phyloP scores from a whole-genome alignment of 768 basidiomycete species.

The Crassisporium funariophilum region DNA sequence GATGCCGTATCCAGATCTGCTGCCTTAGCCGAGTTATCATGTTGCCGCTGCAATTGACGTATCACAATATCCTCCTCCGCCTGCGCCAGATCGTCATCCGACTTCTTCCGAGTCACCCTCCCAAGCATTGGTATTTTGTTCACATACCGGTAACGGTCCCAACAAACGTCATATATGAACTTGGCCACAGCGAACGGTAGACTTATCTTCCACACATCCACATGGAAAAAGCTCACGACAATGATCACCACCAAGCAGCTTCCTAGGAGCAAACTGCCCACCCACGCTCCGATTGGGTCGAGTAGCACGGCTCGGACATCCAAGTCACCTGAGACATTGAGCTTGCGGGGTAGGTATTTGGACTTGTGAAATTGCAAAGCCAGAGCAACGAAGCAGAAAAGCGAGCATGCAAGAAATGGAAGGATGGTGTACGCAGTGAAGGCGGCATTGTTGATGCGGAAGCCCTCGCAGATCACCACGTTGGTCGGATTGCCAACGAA shows the following conservation, averaged over 20 bases:
- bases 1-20: too few relatives aligned
- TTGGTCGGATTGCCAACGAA: slow-evolving; percentile 90
- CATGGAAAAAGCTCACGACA: slow-evolving; percentile 70
- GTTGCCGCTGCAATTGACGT: slow-evolving; percentile 18
- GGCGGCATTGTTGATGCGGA: slow-evolving; percentile 71
- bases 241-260: slow-evolving; percentile 72
- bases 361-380: slow-evolving; percentile 57
- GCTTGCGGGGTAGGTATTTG: slow-evolving; percentile 53
- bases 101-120: slow-evolving; percentile 7
- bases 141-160: slow-evolving; percentile 54
- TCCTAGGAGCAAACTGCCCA: slow-evolving; percentile 69
- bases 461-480: slow-evolving; percentile 84
- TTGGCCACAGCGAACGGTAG: slow-evolving; percentile 79
- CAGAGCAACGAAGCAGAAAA: slow-evolving; percentile 62
- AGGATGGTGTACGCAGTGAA: slow-evolving; percentile 85
- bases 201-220: slow-evolving; percentile 84
- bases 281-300: slow-evolving; percentile 73
- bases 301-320: slow-evolving; percentile 63
- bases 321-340: slow-evolving; percentile 39
- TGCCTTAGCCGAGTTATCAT: neutral
- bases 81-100: slow-evolving; percentile 12
- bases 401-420: slow-evolving; percentile 69
- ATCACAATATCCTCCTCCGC: slow-evolving; percentile 12
- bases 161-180: slow-evolving; percentile 63
- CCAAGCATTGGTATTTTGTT: slow-evolving; percentile 26